Evolutionary conservation across 148 eudicot species (phyloP).

Genomic region (Fallopia convolvulus): DNA sequence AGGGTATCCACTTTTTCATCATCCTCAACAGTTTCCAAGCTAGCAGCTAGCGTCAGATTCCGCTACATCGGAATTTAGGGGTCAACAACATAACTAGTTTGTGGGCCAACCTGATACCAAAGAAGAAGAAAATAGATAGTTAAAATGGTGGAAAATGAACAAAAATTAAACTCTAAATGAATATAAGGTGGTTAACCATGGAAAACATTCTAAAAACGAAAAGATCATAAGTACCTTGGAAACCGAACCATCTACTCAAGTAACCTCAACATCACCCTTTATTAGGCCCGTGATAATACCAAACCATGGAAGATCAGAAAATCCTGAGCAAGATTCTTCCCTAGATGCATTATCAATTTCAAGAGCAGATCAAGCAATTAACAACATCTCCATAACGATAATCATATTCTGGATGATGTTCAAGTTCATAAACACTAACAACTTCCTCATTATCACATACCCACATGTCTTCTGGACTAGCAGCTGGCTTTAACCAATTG

Average conservation of each 20-base stretch:
- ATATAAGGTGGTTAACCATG: neutral
- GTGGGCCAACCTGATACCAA: slow-evolving; percentile 89
- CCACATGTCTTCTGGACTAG: slow-evolving; percentile 73
- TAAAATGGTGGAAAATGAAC: slow-evolving; percentile 14
- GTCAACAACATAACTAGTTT: slow-evolving; percentile 98
- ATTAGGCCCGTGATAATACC: slow-evolving; percentile 89
- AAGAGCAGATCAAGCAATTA: slow-evolving; percentile 69
- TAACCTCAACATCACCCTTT: slow-evolving; percentile 95
- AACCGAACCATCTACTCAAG: slow-evolving; percentile 96
- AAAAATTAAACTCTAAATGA: neutral
- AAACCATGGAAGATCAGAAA: slow-evolving; percentile 86
- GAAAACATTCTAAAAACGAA: neutral
- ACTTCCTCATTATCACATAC: slow-evolving; percentile 84
- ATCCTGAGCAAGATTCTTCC: slow-evolving; percentile 33
- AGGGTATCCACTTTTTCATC: slow-evolving; percentile 61
- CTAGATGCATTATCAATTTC: slow-evolving; percentile 19
- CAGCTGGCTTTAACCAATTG: slow-evolving; percentile 77
- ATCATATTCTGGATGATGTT: slow-evolving; percentile 91
- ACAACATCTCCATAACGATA: slow-evolving; percentile 97
- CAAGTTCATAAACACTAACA: slow-evolving; percentile 96
- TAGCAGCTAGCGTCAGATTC: no score
- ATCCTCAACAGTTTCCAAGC: slow-evolving; percentile 98
- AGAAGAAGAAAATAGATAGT: slow-evolving; percentile 18
- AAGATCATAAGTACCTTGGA: slow-evolving; percentile 48
- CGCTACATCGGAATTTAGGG: no score